phyloP scores from a whole-genome alignment of 495 filamentous ascomycete genomes.

The Echria macrotheca region DNA sequence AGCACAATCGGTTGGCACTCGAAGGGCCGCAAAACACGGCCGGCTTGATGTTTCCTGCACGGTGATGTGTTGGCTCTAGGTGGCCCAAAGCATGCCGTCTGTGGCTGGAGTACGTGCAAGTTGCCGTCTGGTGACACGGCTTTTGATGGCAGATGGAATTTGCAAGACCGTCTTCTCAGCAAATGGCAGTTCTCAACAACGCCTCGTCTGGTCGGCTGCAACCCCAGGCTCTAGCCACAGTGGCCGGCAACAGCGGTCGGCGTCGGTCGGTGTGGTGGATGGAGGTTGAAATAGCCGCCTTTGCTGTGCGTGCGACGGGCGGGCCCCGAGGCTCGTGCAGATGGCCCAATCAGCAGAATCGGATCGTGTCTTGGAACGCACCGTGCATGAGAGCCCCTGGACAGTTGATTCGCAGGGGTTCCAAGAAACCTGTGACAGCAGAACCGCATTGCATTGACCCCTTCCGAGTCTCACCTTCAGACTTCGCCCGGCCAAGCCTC shows the following conservation, averaged over 20 bases:
- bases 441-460: conserved; percentile 27
- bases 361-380: conserved; percentile 34
- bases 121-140: no score
- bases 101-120: no score
- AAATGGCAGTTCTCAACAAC: background rate
- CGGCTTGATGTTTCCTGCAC: no score
- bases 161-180: background rate
- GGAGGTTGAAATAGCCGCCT: conserved; percentile 38
- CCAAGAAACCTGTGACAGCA: conserved; percentile 30
- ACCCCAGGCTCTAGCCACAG: no score
- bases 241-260: background rate
- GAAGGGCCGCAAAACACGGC: no score
- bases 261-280: background rate
- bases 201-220: no score
- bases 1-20: no score
- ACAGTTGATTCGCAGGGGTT: conserved; percentile 34
- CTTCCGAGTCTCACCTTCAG: conserved; percentile 22
- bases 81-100: no score
- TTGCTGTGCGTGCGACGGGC: conserved; percentile 35
- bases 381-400: conserved; percentile 35
- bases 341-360: conserved; percentile 35
- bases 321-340: conserved; percentile 22
- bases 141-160: background rate
- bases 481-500: conserved; percentile 21
- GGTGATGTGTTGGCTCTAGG: no score